These are phyloP conservation scores for Durotheca rogersii DNA, from an alignment of 495 filamentous ascomycete species.

Conservation along the genomic window DNA sequence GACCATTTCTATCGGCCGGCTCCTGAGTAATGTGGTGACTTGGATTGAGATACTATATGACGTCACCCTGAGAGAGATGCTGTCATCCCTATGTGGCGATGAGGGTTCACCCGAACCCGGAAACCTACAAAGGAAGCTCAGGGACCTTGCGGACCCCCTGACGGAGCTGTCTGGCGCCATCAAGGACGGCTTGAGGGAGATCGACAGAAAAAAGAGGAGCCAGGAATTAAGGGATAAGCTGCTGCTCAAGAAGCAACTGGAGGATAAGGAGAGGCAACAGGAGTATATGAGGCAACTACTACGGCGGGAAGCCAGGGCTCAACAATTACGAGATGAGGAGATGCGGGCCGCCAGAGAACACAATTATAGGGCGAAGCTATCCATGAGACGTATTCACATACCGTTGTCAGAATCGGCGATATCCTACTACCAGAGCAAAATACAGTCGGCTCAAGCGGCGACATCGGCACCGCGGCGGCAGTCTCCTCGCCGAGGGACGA, in stretches of 20 bases:
- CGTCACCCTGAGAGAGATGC: no score
- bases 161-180: no score
- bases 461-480: not conserved
- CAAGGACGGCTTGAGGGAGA: no score
- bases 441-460: no score
- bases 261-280: no score
- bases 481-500: not conserved
- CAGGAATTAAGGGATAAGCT: no score
- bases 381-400: slow-evolving; percentile 15
- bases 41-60: slow-evolving; percentile 25
- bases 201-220: slow-evolving; percentile 21
- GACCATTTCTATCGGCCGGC: slow-evolving; percentile 21
- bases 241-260: no score
- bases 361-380: slow-evolving; percentile 22
- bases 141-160: no score
- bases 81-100: no score
- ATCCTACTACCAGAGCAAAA: slow-evolving; percentile 3
- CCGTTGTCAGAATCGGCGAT: slow-evolving; percentile 17
- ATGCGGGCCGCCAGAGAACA: slow-evolving; percentile 15
- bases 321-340: slow-evolving; percentile 13
- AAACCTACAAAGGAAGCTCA: no score
- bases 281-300: no score
- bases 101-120: no score
- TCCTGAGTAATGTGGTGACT: slow-evolving; percentile 22
- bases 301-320: slow-evolving; percentile 13